These are phyloP conservation scores for Emericellopsis terricola DNA, from an alignment of 495 filamentous ascomycete species.

Conservation along the genomic window DNA sequence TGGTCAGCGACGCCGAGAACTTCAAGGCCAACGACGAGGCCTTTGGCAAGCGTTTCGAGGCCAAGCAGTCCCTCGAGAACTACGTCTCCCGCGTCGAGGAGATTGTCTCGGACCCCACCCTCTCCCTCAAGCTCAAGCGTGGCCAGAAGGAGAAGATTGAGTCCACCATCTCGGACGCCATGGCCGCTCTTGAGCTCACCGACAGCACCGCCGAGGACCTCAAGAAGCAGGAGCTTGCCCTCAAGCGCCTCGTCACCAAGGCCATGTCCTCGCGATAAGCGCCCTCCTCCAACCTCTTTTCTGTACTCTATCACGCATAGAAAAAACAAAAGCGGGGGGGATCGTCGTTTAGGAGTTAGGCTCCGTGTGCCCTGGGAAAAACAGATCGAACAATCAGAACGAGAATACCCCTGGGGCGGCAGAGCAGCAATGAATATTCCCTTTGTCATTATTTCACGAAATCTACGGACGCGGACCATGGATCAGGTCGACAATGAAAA, in stretches of 20 bases:
- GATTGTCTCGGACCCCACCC: slow-evolving; percentile 88
- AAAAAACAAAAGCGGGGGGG: background rate
- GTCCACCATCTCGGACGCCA: slow-evolving; percentile 44
- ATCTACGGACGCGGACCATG: too few relatives aligned
- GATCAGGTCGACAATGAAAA: too few relatives aligned
- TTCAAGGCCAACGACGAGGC: slow-evolving; percentile 97
- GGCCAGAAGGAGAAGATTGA: slow-evolving; percentile 99
- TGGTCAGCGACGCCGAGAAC: slow-evolving; percentile 93
- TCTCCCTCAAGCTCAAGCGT: slow-evolving; percentile 95
- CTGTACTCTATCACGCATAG: too few relatives aligned
- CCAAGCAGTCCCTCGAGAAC: slow-evolving; percentile 94
- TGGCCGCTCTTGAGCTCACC: slow-evolving; percentile 30
- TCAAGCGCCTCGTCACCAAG: slow-evolving; percentile 97
- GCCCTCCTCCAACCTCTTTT: too few relatives aligned
- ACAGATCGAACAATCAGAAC: too few relatives aligned
- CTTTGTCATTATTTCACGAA: too few relatives aligned
- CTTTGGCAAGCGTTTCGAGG: slow-evolving; percentile 98
- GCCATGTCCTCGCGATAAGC: slow-evolving; percentile 72
- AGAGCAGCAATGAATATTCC: too few relatives aligned
- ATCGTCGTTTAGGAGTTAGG: slow-evolving; percentile 4
- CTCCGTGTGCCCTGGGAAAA: too few relatives aligned
- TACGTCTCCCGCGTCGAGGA: slow-evolving; percentile 99
- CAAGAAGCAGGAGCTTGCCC: slow-evolving; percentile 98
- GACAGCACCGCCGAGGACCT: slow-evolving; percentile 81
- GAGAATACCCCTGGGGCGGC: background rate